A percentile compares a stretch with the other conserved stretches of the same genome.
Conservation (phyloP, 257 asterid genomes). For the Solanum virginianum region DNA sequence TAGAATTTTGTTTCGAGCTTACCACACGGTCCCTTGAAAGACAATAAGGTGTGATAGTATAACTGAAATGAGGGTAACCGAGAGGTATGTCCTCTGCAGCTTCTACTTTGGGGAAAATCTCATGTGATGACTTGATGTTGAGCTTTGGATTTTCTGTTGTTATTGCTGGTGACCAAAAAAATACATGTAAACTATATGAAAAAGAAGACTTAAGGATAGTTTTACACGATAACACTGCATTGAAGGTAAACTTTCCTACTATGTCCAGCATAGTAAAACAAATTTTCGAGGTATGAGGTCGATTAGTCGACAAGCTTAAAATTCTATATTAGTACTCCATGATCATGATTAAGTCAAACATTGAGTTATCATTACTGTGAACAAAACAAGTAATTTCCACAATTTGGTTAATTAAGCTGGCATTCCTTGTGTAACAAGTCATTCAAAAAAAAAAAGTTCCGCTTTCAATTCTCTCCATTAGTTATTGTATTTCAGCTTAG, state of each 20-base stretch:
- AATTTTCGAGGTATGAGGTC: not conserved
- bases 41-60: not conserved
- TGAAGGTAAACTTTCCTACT: not conserved
- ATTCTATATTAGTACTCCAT: not conserved
- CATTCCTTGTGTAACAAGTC: not conserved
- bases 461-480: not conserved
- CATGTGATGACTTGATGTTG: not conserved
- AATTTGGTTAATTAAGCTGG: not conserved
- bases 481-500: not conserved
- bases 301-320: not conserved
- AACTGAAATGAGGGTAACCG: not conserved
- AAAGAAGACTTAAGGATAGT: not conserved
- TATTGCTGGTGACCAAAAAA: not conserved
- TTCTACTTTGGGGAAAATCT: not conserved
- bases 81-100: not conserved
- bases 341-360: not conserved
- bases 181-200: not conserved
- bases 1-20: not conserved
- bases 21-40: not conserved
- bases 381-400: not conserved
- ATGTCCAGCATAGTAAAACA: not conserved
- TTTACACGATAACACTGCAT: not conserved
- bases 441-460: not conserved
- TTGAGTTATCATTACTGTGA: too few relatives aligned
- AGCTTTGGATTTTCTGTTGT: not conserved